Percentiles rank a stretch among this genome's conserved stretches.
phyloP scores from a whole-genome alignment of 75 land plant genomes.

The Chamaecyparis obtusa region DNA sequence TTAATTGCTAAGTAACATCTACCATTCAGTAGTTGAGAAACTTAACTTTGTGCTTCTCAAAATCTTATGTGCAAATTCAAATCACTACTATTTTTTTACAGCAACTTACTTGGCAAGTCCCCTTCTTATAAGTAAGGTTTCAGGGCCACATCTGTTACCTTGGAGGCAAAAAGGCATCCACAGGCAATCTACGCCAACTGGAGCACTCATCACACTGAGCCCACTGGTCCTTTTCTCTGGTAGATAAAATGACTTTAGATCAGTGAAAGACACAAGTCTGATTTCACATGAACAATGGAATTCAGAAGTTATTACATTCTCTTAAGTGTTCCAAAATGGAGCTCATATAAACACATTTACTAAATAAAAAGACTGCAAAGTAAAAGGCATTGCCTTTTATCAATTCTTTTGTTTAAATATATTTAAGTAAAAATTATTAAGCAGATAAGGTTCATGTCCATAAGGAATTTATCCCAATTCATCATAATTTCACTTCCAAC shows the following conservation, averaged over 20 bases:
- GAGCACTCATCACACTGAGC: constrained; percentile 57
- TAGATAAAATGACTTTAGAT: not conserved
- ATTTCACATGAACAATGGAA: not conserved
- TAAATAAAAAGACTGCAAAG: not conserved
- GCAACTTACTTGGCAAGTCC: too few species aligned
- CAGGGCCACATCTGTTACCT: too few species aligned
- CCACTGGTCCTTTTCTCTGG: constrained; percentile 43
- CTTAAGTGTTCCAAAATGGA: not conserved
- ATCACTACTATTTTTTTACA: too few species aligned
- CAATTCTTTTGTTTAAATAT: too few species aligned
- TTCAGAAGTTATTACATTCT: not conserved
- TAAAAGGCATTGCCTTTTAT: not conserved
- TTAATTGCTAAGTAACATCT: too few species aligned
- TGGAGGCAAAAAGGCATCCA: constrained; percentile 37
- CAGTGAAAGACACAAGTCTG: constrained; percentile 7
- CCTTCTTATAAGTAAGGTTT: too few species aligned
- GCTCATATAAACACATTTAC: not conserved
- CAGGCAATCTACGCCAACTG: constrained; percentile 45
- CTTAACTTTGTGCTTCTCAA: too few species aligned
- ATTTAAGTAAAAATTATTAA: too few species aligned
- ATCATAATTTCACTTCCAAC: not conserved
- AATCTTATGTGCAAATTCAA: too few species aligned
- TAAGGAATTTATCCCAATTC: not conserved
- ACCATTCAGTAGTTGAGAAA: too few species aligned
- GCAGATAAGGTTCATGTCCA: not conserved